These are phyloP conservation scores for Talaromyces ruber DNA, from an alignment of 495 filamentous ascomycete species.

Conservation along the genomic window DNA sequence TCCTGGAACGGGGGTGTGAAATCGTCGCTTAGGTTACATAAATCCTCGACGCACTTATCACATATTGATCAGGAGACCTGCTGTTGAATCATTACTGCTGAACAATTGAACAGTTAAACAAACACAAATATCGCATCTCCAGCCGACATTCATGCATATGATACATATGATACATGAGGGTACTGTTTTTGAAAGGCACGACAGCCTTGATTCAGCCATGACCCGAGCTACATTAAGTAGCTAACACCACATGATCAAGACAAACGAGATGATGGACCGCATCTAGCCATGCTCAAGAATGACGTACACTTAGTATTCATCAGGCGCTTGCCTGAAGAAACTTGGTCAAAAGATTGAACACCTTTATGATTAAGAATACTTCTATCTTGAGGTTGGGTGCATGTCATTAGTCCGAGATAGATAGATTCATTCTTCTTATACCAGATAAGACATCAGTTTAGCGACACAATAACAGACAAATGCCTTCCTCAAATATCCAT, in stretches of 20 bases:
- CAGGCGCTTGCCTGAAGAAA: not conserved
- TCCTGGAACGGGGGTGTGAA: conserved; percentile 87
- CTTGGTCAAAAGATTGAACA: not conserved
- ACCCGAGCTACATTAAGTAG: not conserved
- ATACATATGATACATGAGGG: not conserved
- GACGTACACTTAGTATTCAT: too few species aligned
- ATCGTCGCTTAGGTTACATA: not conserved
- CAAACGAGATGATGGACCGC: not conserved
- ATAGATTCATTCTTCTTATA: not conserved
- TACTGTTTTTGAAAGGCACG: too few species aligned
- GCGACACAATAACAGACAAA: not conserved
- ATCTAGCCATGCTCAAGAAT: not conserved
- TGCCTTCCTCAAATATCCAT: not conserved
- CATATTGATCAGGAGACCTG: not conserved
- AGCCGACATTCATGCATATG: not conserved
- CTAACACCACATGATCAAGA: not conserved
- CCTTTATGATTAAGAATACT: not conserved
- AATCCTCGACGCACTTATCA: not conserved
- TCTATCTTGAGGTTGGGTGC: not conserved
- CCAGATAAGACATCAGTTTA: not conserved
- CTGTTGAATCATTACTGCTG: not conserved
- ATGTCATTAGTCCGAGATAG: not conserved
- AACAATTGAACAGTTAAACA: not conserved
- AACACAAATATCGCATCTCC: not conserved
- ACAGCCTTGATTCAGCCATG: not conserved